Conservation (phyloP, 352 stramenopile genomes). For the Pythium graminicola region DNA sequence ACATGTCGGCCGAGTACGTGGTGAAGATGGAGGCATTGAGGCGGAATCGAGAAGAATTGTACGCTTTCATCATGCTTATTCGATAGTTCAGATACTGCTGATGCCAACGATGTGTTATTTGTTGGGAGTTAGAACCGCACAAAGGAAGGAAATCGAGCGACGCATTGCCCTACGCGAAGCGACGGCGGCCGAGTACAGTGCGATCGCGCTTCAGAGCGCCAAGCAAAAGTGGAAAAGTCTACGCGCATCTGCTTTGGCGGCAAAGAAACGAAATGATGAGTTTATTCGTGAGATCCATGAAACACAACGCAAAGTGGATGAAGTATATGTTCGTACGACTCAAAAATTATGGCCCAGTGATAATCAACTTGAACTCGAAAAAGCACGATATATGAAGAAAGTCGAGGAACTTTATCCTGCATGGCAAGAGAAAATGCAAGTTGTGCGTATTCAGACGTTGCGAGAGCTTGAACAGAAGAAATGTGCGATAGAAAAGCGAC, state of each 20-base stretch:
- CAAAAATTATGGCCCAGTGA: constrained; percentile 37
- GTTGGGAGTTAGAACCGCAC: constrained; percentile 33
- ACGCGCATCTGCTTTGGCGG: constrained; percentile 30
- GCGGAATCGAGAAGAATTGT: constrained; percentile 53
- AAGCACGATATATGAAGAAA: constrained; percentile 46
- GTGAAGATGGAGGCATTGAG: constrained; percentile 57
- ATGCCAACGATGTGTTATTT: constrained; percentile 2
- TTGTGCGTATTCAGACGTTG: constrained; percentile 44
- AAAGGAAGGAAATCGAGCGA: constrained; percentile 62
- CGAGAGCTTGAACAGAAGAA: constrained; percentile 70
- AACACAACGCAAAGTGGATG: constrained; percentile 44
- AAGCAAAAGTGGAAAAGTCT: constrained; percentile 59
- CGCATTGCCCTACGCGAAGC: constrained; percentile 60
- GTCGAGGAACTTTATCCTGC: constrained; percentile 63
- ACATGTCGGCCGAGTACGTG: constrained; percentile 54
- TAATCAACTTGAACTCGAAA: constrained; percentile 50
- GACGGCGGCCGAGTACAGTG: constrained; percentile 70
- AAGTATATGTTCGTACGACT: constrained; percentile 32
- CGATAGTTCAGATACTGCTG: background rate
- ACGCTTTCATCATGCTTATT: background rate
- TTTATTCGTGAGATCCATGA: constrained; percentile 46
- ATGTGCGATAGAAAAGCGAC: constrained; percentile 51
- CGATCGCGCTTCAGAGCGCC: constrained; percentile 52
- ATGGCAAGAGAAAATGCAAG: constrained; percentile 65
- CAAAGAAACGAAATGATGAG: constrained; percentile 59